Evolutionary conservation across 2,329 filamentous ascomycete genomes (phyloP).

Genomic region (Cercospora zeina): DNA sequence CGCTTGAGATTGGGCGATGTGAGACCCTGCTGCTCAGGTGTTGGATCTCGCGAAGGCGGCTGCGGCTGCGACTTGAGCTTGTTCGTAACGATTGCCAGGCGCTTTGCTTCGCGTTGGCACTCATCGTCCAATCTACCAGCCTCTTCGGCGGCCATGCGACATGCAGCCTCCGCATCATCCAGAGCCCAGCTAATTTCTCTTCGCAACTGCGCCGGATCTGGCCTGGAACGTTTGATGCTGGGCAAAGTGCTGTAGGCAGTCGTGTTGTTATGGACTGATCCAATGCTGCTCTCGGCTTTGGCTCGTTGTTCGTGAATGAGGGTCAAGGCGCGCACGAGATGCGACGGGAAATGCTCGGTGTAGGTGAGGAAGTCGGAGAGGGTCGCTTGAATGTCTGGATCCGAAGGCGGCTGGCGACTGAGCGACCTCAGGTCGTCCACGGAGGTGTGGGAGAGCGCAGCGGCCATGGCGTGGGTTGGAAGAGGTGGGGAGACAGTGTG

Average conservation of each 20-base stretch:
- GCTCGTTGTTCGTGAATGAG: conserved; percentile 58
- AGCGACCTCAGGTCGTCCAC: conserved; percentile 38
- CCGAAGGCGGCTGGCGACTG: conserved; percentile 42
- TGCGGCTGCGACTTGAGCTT: conserved; percentile 63
- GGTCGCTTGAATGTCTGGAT: conserved; percentile 65
- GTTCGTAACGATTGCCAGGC: conserved; percentile 59
- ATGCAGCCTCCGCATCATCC: conserved; percentile 39
- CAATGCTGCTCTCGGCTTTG: conserved; percentile 47
- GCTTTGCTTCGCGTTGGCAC: conserved; percentile 47
- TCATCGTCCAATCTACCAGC: conserved; percentile 40
- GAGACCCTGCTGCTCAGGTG: conserved; percentile 44
- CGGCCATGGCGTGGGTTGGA: conserved; percentile 23
- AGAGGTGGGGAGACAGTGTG: background rate
- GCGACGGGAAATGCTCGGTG: conserved; percentile 67
- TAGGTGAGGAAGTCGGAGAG: conserved; percentile 69
- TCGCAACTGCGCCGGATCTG: conserved; percentile 56
- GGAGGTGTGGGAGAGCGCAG: conserved; percentile 28
- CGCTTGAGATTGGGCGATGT: conserved; percentile 41
- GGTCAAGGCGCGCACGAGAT: conserved; percentile 63
- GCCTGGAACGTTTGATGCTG: conserved; percentile 49
- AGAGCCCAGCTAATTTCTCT: conserved; percentile 57
- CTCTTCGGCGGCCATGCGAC: conserved; percentile 42
- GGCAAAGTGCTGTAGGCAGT: conserved; percentile 54
- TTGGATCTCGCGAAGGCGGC: conserved; percentile 62
- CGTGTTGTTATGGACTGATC: conserved; percentile 51